Conservation (phyloP, 2,329 filamentous ascomycete genomes). For the Aureobasidium melanogenum region DNA sequence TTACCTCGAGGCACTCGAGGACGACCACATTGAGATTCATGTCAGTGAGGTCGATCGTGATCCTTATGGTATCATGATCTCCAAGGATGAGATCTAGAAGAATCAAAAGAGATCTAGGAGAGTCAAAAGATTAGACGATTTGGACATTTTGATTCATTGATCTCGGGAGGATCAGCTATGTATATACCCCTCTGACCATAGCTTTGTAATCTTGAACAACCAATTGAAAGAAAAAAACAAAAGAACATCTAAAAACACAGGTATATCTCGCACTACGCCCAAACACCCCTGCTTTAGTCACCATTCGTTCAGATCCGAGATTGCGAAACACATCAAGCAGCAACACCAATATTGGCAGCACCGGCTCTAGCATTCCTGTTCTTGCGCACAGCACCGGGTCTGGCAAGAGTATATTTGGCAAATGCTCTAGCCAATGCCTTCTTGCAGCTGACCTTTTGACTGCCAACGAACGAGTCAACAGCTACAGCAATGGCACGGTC, state of each 20-base stretch:
- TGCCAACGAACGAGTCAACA: slow-evolving; percentile 90
- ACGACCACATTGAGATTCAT: slow-evolving; percentile 53
- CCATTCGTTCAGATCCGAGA: not conserved
- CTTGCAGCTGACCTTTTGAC: slow-evolving; percentile 96
- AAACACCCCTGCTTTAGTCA: not conserved
- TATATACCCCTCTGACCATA: not conserved
- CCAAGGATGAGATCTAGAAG: slow-evolving; percentile 14
- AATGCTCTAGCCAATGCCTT: slow-evolving; percentile 90
- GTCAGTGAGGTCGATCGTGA: slow-evolving; percentile 77
- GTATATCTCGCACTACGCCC: not conserved
- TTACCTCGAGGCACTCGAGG: slow-evolving; percentile 40
- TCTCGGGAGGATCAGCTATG: not conserved
- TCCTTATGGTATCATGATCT: slow-evolving; percentile 68
- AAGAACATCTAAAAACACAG: not conserved
- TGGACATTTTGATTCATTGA: not conserved
- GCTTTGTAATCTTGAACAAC: not conserved
- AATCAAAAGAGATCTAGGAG: not conserved
- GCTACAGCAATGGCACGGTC: slow-evolving; percentile 96
- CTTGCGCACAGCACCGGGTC: slow-evolving; percentile 31
- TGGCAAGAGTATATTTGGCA: slow-evolving; percentile 67
- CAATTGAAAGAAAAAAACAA: not conserved
- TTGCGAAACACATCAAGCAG: slow-evolving; percentile 3
- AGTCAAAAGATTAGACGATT: not conserved
- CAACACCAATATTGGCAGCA: slow-evolving; percentile 12
- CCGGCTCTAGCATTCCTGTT: slow-evolving; percentile 1